Percentiles rank a stretch among this genome's conserved stretches.
Evolutionary conservation across 306 rosid genomes (phyloP).

Genomic region (Macrotyloma uniflorum): DNA sequence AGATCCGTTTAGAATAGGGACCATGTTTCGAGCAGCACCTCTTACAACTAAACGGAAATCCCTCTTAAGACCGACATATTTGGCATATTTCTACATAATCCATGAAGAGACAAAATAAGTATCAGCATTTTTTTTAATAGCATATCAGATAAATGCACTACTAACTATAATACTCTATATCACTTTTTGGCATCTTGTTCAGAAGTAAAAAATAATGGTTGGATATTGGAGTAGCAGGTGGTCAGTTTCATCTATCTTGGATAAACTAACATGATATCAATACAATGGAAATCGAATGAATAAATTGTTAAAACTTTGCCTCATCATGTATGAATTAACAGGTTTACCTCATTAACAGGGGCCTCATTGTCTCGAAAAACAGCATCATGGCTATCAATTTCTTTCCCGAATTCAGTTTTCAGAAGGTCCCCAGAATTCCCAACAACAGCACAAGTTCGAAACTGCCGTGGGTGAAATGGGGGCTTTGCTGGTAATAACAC

Average conservation of each 20-base stretch:
- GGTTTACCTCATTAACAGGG: conserved; percentile 86
- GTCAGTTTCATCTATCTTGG: conserved; percentile 19
- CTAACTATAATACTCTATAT: conserved; percentile 27
- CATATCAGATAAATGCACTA: conserved; percentile 18
- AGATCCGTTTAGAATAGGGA: conserved; percentile 86
- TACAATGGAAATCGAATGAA: conserved; percentile 20
- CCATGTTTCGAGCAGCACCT: conserved; percentile 97
- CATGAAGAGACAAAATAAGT: conserved; percentile 37
- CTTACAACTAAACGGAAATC: conserved; percentile 98
- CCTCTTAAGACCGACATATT: conserved; percentile 93
- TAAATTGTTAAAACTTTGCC: neutral
- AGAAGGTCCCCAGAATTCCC: conserved; percentile 99
- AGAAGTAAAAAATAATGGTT: conserved; percentile 1
- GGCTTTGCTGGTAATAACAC: conserved; percentile 83
- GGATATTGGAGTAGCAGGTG: conserved; percentile 22
- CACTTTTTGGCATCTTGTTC: conserved; percentile 12
- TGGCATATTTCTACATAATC: conserved; percentile 83
- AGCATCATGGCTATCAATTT: conserved; percentile 91
- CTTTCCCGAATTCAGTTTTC: conserved; percentile 79
- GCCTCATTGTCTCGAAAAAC: conserved; percentile 97
- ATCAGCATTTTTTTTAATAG: neutral
- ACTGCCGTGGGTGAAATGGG: conserved; percentile 90
- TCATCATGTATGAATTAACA: neutral
- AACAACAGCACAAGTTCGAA: conserved; percentile 88
- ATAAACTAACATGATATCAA: conserved; percentile 27